phyloP scores from a whole-genome alignment of 345 rosid species.

The Chamaenerion angustifolium region DNA sequence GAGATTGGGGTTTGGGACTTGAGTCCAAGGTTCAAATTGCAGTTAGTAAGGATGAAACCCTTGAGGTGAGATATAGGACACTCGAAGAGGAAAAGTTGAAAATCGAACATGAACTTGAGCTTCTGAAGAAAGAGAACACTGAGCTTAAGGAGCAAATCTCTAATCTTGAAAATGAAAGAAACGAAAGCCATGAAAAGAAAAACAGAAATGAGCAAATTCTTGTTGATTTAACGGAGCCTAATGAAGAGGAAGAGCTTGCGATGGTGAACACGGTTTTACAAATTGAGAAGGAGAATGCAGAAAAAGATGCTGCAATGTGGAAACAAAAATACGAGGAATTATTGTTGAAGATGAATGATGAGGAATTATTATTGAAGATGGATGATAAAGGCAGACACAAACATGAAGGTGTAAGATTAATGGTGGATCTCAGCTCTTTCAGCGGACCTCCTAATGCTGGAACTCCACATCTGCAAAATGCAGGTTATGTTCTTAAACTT shows the following conservation, averaged over 20 bases:
- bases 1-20: slow-evolving; percentile 4
- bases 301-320: slow-evolving; percentile 33
- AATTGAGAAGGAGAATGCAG: slow-evolving; percentile 35
- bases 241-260: slow-evolving; percentile 27
- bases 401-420: slow-evolving; percentile 7
- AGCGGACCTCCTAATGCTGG: too few species aligned
- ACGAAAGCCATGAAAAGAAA: not conserved
- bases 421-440: slow-evolving; percentile 4
- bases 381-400: slow-evolving; percentile 11
- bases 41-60: slow-evolving; percentile 26
- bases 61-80: slow-evolving; percentile 19
- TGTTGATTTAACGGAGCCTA: slow-evolving; percentile 23
- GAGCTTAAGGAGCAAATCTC: slow-evolving; percentile 5
- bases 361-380: slow-evolving; percentile 24
- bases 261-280: slow-evolving; percentile 29
- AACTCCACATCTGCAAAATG: too few species aligned
- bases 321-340: slow-evolving; percentile 38
- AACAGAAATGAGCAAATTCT: slow-evolving; percentile 9
- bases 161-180: slow-evolving; percentile 1
- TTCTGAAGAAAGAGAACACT: slow-evolving; percentile 9
- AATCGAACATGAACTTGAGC: slow-evolving; percentile 16
- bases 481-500: too few species aligned
- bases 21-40: slow-evolving; percentile 26
- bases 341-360: too few species aligned
- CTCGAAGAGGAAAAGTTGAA: slow-evolving; percentile 22